Percentiles rank a stretch among this genome's conserved stretches.
These are phyloP conservation scores for Solidago caesia DNA, from an alignment of 129 eudicot genomes.

Conservation along the genomic window DNA sequence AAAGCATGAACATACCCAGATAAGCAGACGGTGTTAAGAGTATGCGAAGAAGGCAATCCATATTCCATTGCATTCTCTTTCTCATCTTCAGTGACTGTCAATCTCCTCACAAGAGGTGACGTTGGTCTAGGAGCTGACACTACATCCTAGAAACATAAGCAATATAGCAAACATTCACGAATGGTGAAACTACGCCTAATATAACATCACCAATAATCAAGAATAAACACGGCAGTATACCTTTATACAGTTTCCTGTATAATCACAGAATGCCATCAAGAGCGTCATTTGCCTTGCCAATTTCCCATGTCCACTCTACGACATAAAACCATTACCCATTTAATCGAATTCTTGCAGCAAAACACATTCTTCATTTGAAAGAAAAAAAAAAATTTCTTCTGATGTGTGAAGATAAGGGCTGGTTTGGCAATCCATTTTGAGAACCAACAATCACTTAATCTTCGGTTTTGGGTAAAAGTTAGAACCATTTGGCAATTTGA, in stretches of 20 bases:
- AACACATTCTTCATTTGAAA: neutral
- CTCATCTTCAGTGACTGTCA: conserved; percentile 86
- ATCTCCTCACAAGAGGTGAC: conserved; percentile 79
- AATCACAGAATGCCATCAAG: conserved; percentile 92
- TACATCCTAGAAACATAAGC: conserved; percentile 69
- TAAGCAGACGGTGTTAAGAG: conserved; percentile 95
- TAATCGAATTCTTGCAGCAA: neutral
- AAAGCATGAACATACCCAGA: conserved; percentile 61
- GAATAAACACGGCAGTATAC: conserved; percentile 31
- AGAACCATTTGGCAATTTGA: neutral
- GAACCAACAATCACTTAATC: neutral
- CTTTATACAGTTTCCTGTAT: conserved; percentile 84
- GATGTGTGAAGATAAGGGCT: neutral
- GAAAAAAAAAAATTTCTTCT: neutral
- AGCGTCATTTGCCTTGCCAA: conserved; percentile 95
- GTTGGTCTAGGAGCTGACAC: conserved; percentile 96
- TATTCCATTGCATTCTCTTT: conserved; percentile 88
- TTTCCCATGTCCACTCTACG: conserved; percentile 97
- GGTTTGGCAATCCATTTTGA: neutral
- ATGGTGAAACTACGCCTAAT: neutral
- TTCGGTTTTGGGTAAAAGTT: neutral
- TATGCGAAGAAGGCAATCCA: conserved; percentile 97
- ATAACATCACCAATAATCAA: conserved; percentile 13
- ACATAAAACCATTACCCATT: conserved; percentile 22
- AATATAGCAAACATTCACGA: conserved; percentile 10